Evolutionary conservation across 129 eudicot species (phyloP), one percentile per base, ranked within the genome.

Genomic region (Deinandra increscens): DNA sequence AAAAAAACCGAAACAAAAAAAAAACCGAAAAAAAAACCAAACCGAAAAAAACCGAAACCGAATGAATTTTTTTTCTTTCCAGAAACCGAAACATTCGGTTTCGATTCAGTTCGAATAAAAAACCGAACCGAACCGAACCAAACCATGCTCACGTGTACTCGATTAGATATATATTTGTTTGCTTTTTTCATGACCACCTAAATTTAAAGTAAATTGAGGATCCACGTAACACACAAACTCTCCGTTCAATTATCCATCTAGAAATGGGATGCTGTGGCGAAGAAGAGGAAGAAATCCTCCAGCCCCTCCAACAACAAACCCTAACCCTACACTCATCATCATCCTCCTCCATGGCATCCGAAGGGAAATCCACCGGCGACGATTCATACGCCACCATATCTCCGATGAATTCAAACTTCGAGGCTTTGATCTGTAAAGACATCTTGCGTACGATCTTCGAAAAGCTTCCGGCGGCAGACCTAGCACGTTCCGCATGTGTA

Each of bases 401-500:
- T 19, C 97, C 96, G 69, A 86, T 84, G 91, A 86, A 88, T 56
- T 92, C 96, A 2, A 81, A 84, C 29, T 88, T 86, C 74, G 56
- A 81, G 13, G 97, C 95, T 18, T 73, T 93, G n/a, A 18, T 64
- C 0, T 87, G 92, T 75, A 71, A 49, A 17, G 99, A 93, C 61
- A 77, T 81, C 20, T 84, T 93, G 45, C 80, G 82, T 8, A 66
- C 86, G 63, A 93, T 93, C 68, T 76, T 93, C 64, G 87, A 87
- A 71, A 84, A 80, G 75, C 97, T 93, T 15, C 70, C 93, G 4
- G 60, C 83, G 2, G 7, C 72, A 61, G 97, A 93, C 76, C 78
- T 93, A 37, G 99, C 95, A 0, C 81, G 97, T 4, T 79, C 95
- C 2, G 86, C 99, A 4, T 89, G 95, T 81, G 99, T 93, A 3